Conservation (phyloP, 257 asterid species). For the Solanum sparsipilum region DNA sequence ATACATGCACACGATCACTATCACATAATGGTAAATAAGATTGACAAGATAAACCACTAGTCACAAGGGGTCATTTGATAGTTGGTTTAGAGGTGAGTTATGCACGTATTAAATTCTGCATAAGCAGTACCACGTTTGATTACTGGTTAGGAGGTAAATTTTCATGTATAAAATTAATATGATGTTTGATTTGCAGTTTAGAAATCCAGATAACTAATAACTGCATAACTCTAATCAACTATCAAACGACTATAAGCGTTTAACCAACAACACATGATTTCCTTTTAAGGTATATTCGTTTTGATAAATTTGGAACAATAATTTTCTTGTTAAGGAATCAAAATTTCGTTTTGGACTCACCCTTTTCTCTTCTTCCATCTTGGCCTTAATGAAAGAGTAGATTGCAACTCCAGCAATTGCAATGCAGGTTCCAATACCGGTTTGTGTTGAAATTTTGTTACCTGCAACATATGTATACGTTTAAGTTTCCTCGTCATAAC, state of each 20-base stretch:
- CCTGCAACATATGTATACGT: conserved; percentile 34
- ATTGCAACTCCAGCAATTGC: conserved; percentile 95
- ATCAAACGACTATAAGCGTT: not conserved
- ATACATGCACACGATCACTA: not conserved
- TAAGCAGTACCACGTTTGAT: not conserved
- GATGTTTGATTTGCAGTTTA: not conserved
- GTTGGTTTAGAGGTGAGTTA: not conserved
- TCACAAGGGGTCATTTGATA: not conserved
- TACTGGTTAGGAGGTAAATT: not conserved
- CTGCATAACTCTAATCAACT: not conserved
- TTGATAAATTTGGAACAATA: not conserved
- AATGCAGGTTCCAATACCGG: conserved; percentile 87
- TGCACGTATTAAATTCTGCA: not conserved
- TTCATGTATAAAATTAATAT: not conserved
- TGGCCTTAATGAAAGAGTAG: conserved; percentile 93
- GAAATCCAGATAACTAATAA: not conserved
- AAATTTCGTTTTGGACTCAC: conserved; percentile 32
- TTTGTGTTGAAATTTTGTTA: conserved; percentile 82
- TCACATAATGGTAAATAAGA: not conserved
- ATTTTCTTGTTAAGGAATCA: not conserved
- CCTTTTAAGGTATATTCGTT: not conserved
- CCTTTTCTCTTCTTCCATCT: conserved; percentile 95
- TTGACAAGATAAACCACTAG: not conserved
- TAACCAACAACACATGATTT: not conserved
- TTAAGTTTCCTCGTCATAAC: not conserved